These are phyloP conservation scores for Picochlorum sp. DNA, from an alignment of 139 green algal species.

Conservation along the genomic window DNA sequence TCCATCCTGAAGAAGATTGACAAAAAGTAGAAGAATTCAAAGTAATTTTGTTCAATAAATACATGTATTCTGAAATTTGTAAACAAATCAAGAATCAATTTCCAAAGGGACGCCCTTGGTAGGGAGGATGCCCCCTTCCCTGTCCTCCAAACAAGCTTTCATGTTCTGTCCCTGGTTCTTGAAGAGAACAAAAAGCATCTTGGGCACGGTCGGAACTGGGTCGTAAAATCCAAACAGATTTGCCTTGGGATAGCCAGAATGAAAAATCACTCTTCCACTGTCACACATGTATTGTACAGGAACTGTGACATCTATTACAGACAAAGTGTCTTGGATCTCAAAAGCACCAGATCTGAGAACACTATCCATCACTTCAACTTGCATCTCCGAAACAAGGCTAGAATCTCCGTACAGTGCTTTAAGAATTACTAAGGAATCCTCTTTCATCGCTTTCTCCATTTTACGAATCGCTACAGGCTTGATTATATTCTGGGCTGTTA, in stretches of 20 bases:
- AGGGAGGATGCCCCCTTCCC: conserved; percentile 10
- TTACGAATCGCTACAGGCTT: conserved; percentile 33
- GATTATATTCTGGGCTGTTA: conserved; percentile 21
- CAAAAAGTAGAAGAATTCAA: not conserved
- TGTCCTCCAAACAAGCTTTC: conserved; percentile 5
- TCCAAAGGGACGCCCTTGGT: not conserved
- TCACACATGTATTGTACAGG: conserved; percentile 39
- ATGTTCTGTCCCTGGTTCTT: conserved; percentile 3
- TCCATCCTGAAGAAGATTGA: conserved; percentile 5
- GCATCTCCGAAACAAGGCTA: not conserved
- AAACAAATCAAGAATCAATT: not conserved
- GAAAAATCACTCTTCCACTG: conserved; percentile 10
- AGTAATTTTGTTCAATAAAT: not conserved
- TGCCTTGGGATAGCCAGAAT: conserved; percentile 33
- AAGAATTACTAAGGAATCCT: conserved; percentile 36
- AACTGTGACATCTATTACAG: conserved; percentile 40
- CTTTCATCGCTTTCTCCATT: conserved; percentile 15
- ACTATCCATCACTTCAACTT: not conserved
- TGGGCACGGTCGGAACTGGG: conserved; percentile 21
- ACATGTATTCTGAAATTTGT: not conserved
- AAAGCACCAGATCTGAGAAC: conserved; percentile 1
- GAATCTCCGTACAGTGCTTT: conserved; percentile 37
- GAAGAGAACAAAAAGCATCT: conserved; percentile 37
- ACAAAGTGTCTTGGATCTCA: not conserved
- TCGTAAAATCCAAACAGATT: conserved; percentile 54